phyloP scores from a whole-genome alignment of 2,329 filamentous ascomycete species.

The Xylariaceae sp. region DNA sequence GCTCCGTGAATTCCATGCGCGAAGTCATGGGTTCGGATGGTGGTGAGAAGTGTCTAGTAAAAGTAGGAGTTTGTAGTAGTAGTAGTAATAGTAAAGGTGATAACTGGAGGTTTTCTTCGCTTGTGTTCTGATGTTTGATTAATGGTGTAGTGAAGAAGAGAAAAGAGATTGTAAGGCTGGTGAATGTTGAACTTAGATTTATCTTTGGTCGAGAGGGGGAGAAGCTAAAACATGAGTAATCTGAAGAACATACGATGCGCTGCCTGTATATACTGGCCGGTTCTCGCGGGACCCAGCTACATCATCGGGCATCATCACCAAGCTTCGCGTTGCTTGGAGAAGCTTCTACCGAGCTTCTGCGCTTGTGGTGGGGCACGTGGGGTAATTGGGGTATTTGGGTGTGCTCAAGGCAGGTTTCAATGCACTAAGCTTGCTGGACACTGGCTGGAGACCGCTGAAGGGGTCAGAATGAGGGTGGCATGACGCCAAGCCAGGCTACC shows the following conservation, averaged over 20 bases:
- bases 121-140: no score
- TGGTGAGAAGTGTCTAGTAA: conserved; percentile 31
- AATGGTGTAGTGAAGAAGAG: neutral
- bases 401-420: no score
- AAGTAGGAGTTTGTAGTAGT: no score
- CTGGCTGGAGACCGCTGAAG: no score
- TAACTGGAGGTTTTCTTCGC: no score
- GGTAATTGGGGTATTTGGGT: no score
- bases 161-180: neutral
- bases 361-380: conserved; percentile 18
- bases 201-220: conserved; percentile 12
- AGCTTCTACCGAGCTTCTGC: conserved; percentile 29
- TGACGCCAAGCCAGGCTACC: no score
- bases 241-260: conserved; percentile 26
- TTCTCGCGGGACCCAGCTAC: conserved; percentile 28
- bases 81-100: no score
- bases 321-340: conserved; percentile 29
- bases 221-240: conserved; percentile 6
- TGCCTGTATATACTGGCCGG: neutral
- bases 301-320: conserved; percentile 31
- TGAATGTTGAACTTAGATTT: conserved; percentile 4
- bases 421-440: no score
- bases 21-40: conserved; percentile 64
- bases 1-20: conserved; percentile 91
- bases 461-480: no score